Percentiles rank a stretch among this genome's conserved stretches.
Evolutionary conservation across 2,329 filamentous ascomycete species (phyloP).

Genomic region (Lasiodiplodia theobromae): DNA sequence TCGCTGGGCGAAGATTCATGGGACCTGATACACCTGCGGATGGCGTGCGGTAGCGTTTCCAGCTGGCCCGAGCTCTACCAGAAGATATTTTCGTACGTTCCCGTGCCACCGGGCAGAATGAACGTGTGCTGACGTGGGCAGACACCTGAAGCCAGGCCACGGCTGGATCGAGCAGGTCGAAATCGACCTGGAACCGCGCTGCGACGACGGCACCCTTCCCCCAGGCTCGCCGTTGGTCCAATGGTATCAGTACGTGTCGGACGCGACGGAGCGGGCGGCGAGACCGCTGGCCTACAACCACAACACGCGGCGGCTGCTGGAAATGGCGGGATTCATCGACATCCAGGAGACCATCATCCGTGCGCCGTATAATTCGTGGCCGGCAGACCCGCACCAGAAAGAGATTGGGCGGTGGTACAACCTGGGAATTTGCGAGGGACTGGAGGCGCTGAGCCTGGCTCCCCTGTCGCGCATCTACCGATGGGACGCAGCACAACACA

Average conservation of each 20-base stretch:
- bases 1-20: constrained; percentile 70
- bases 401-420: constrained; percentile 85
- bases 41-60: constrained; percentile 78
- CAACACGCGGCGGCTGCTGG: constrained; percentile 67
- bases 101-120: constrained; percentile 7
- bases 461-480: constrained; percentile 72
- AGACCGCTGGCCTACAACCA: constrained; percentile 72
- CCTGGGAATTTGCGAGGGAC: constrained; percentile 73
- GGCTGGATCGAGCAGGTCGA: constrained; percentile 89
- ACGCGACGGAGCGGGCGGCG: constrained; percentile 70
- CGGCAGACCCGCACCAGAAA: constrained; percentile 67
- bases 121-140: constrained; percentile 43
- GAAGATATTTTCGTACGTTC: constrained; percentile 69
- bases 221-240: constrained; percentile 64
- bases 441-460: constrained; percentile 75
- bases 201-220: constrained; percentile 70
- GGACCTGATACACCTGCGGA: constrained; percentile 84
- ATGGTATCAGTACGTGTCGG: constrained; percentile 74
- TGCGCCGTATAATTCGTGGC: constrained; percentile 79
- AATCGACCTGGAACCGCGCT: constrained; percentile 80
- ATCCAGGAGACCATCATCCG: constrained; percentile 73
- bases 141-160: constrained; percentile 76
- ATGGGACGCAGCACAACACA: constrained; percentile 66
- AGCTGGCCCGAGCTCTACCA: constrained; percentile 79
- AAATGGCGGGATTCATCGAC: constrained; percentile 78